Conservation (phyloP, 2,329 filamentous ascomycete species). For the Phialophora verrucosa region DNA sequence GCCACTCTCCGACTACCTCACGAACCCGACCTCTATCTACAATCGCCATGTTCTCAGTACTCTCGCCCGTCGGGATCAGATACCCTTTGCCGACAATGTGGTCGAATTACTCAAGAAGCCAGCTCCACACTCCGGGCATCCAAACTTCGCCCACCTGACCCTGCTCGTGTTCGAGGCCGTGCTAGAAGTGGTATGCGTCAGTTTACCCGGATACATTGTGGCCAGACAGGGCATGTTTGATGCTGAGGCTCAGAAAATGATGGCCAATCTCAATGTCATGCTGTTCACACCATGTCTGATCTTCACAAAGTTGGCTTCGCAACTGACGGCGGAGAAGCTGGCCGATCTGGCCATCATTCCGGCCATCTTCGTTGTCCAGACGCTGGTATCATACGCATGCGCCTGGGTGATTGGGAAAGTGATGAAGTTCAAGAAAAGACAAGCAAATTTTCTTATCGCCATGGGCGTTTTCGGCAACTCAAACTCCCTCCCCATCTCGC, state of each 20-base stretch:
- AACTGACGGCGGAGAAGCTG: constrained; percentile 89
- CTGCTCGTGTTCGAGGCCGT: constrained; percentile 94
- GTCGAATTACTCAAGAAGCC: constrained; percentile 24
- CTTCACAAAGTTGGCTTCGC: constrained; percentile 94
- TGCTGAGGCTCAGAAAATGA: constrained; percentile 92
- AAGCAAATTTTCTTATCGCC: constrained; percentile 91
- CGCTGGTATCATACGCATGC: constrained; percentile 80
- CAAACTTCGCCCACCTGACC: constrained; percentile 64
- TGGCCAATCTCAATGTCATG: constrained; percentile 94
- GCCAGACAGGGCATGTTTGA: constrained; percentile 91
- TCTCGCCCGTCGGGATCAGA: constrained; percentile 34
- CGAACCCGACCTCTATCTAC: constrained; percentile 35
- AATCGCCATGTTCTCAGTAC: constrained; percentile 28
- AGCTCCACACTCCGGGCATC: constrained; percentile 49
- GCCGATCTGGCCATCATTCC: constrained; percentile 91
- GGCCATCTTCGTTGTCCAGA: constrained; percentile 90
- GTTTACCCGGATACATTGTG: constrained; percentile 89
- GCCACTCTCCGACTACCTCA: constrained; percentile 38
- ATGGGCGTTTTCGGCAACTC: constrained; percentile 99
- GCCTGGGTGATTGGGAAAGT: constrained; percentile 72
- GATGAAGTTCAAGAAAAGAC: constrained; percentile 82
- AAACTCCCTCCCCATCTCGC: constrained; percentile 94
- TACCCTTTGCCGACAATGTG: constrained; percentile 27
- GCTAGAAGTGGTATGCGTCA: constrained; percentile 92
- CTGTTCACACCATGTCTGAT: constrained; percentile 97